Conservation (phyloP, 306 rosid genomes). For the Senna siamea region DNA sequence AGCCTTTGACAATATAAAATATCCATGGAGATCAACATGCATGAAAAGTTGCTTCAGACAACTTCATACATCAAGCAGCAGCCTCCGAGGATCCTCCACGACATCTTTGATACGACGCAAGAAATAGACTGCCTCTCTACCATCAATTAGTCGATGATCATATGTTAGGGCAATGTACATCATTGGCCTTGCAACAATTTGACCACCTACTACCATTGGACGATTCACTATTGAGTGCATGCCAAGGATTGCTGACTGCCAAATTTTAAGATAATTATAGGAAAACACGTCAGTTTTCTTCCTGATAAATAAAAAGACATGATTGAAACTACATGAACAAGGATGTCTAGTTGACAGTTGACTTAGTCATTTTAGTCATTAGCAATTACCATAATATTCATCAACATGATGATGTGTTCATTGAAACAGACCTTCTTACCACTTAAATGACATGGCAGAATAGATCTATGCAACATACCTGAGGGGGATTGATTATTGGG, state of each 20-base stretch:
- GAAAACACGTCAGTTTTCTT: background rate
- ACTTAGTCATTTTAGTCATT: background rate
- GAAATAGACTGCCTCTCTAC: conserved; percentile 67
- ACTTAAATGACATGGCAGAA: background rate
- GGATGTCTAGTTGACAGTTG: background rate
- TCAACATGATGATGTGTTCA: background rate
- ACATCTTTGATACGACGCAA: conserved; percentile 61
- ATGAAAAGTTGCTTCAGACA: background rate
- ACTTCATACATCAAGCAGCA: conserved; percentile 57
- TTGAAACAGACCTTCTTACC: background rate
- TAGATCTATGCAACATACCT: conserved; percentile 39
- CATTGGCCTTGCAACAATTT: conserved; percentile 55
- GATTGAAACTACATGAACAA: background rate
- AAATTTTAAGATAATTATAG: conserved; percentile 14
- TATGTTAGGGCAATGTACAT: conserved; percentile 64
- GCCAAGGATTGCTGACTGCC: conserved; percentile 64
- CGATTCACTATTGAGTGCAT: conserved; percentile 62
- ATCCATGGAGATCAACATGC: background rate
- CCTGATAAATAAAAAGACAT: background rate
- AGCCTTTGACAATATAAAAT: background rate
- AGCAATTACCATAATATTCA: background rate
- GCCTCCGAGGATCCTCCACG: conserved; percentile 58
- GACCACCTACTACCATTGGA: conserved; percentile 56
- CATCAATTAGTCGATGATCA: conserved; percentile 62
- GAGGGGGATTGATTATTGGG: conserved; percentile 67